Evolutionary conservation across 2,329 filamentous ascomycete genomes (phyloP).

Genomic region (Paecilomyces formosus): DNA sequence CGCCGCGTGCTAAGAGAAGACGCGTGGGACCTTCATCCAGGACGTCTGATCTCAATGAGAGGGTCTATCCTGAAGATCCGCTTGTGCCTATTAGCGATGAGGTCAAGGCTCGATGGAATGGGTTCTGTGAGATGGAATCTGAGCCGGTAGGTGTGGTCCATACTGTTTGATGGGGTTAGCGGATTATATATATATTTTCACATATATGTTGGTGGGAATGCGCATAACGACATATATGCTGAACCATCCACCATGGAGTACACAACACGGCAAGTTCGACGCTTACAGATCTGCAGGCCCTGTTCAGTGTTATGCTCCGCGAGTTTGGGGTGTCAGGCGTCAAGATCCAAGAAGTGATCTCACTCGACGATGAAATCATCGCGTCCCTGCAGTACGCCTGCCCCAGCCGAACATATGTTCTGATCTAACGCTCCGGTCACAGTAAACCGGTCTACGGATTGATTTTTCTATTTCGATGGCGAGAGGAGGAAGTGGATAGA

Average conservation of each 20-base stretch:
- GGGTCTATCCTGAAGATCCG: slow-evolving; percentile 16
- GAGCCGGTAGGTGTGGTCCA: slow-evolving; percentile 58
- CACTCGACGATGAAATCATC: slow-evolving; percentile 60
- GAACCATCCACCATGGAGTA: not conserved
- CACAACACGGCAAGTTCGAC: not conserved
- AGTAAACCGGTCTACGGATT: slow-evolving; percentile 72
- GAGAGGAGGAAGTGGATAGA: slow-evolving; percentile 47
- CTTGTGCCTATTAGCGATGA: slow-evolving; percentile 22
- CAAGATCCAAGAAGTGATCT: slow-evolving; percentile 68
- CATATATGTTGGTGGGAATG: too few relatives aligned
- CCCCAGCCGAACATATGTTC: not conserved
- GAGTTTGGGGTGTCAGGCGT: slow-evolving; percentile 69
- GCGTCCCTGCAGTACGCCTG: slow-evolving; percentile 55
- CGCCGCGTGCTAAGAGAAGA: slow-evolving; percentile 4
- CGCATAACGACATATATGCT: not conserved
- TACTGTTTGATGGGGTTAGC: slow-evolving; percentile 6
- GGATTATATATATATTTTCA: not conserved
- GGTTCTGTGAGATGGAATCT: slow-evolving; percentile 68
- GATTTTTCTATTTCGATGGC: slow-evolving; percentile 80
- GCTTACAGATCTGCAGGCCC: slow-evolving; percentile 45
- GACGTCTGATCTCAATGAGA: not conserved
- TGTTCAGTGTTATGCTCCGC: slow-evolving; percentile 78
- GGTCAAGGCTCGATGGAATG: slow-evolving; percentile 39
- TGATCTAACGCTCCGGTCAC: slow-evolving; percentile 1
- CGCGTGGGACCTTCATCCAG: slow-evolving; percentile 1